Conservation (phyloP, 2,329 filamentous ascomycete species). For the Alternaria gaisen region DNA sequence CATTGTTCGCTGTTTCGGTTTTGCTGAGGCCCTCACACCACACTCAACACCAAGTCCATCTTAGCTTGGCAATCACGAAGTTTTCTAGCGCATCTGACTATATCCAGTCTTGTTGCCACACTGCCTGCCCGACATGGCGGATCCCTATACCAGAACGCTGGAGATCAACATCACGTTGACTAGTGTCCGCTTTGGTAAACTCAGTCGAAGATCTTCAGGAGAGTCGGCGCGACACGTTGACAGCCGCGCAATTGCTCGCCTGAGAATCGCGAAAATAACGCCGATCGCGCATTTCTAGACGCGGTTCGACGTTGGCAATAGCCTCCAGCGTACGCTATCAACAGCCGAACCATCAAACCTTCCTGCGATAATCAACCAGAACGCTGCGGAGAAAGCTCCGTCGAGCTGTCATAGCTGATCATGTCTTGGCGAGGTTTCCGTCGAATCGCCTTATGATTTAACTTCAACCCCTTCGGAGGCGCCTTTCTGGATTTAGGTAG, state of each 20-base stretch:
- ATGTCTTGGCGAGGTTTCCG: background rate
- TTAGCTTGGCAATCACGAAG: constrained; percentile 1
- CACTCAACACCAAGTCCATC: background rate
- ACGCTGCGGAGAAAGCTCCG: constrained; percentile 7
- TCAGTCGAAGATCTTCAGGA: constrained; percentile 13
- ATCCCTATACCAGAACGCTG: constrained; percentile 11
- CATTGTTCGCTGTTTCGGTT: background rate
- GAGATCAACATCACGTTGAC: constrained; percentile 9
- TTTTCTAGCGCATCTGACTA: background rate
- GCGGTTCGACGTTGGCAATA: constrained; percentile 12
- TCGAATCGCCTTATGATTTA: constrained; percentile 7
- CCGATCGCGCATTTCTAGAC: constrained; percentile 6
- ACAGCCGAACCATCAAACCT: constrained; percentile 7
- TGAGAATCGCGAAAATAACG: background rate
- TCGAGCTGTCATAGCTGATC: background rate
- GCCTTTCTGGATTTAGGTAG: constrained; percentile 2
- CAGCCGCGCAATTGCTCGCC: constrained; percentile 3
- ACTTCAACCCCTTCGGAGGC: background rate
- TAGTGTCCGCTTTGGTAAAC: constrained; percentile 16
- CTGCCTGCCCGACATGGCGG: constrained; percentile 8
- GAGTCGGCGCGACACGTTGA: constrained; percentile 1
- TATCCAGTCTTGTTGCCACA: constrained; percentile 2
- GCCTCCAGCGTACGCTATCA: constrained; percentile 6
- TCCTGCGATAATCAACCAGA: background rate
- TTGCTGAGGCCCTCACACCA: constrained; percentile 3